phyloP scores from a whole-genome alignment of 352 stramenopile genomes.

The Globisporangium sylvaticum region DNA sequence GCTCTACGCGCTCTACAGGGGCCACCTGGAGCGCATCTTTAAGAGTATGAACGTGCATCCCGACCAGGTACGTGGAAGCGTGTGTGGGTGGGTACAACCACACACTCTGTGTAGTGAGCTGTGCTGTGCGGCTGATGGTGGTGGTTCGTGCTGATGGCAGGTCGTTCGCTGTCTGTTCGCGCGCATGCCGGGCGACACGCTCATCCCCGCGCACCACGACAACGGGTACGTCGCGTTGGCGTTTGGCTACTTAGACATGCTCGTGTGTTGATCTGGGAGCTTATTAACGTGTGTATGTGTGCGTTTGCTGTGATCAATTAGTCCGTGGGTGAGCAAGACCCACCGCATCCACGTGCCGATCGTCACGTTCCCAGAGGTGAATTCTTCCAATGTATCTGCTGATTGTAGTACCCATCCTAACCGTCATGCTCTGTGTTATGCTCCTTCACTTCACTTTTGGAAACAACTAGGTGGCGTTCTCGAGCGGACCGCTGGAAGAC shows the following conservation, averaged over 20 bases:
- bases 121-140: background rate
- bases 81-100: background rate
- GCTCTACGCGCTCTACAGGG: constrained; percentile 63
- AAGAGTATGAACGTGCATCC: constrained; percentile 41
- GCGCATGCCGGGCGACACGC: constrained; percentile 87
- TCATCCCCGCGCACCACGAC: constrained; percentile 95
- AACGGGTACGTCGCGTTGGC: constrained; percentile 58
- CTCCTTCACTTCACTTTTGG: background rate
- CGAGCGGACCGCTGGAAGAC: constrained; percentile 53
- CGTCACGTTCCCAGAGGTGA: constrained; percentile 60
- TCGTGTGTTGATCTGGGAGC: background rate
- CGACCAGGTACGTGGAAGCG: constrained; percentile 20
- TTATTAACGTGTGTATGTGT: background rate
- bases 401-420: background rate
- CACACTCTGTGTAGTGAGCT: background rate
- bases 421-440: background rate
- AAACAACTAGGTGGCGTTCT: constrained; percentile 40
- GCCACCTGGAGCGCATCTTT: constrained; percentile 71
- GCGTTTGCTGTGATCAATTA: background rate
- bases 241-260: background rate
- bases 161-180: constrained; percentile 92
- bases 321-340: constrained; percentile 88
- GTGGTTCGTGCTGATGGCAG: constrained; percentile 12
- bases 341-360: constrained; percentile 94
- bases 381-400: background rate